These are phyloP conservation scores for Fusarium sp. DNA, from an alignment of 2,329 filamentous ascomycete genomes.

Conservation along the genomic window DNA sequence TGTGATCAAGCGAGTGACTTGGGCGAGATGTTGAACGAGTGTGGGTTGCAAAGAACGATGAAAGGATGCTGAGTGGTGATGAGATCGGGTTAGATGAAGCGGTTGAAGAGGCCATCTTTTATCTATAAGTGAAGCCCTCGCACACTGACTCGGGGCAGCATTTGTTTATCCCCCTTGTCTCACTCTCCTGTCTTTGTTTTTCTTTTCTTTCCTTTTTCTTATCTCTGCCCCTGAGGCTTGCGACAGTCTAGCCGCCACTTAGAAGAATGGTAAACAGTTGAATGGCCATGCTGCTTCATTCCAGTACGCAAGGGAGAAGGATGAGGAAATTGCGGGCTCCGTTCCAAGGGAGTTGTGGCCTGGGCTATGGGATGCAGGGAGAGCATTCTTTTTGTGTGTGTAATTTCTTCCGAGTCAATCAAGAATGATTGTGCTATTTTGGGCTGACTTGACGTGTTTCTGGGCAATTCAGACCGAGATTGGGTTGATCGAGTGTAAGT, in stretches of 20 bases:
- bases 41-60: constrained; percentile 28
- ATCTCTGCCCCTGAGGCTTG: constrained; percentile 18
- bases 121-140: constrained; percentile 30
- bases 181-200: constrained; percentile 6
- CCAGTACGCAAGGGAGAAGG: constrained; percentile 37
- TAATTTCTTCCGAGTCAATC: background rate
- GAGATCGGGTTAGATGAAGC: background rate
- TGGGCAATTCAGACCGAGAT: background rate
- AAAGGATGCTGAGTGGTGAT: constrained; percentile 26
- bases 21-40: constrained; percentile 41
- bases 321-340: constrained; percentile 31
- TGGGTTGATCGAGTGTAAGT: constrained; percentile 17
- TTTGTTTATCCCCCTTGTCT: constrained; percentile 21
- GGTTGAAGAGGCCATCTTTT: constrained; percentile 41
- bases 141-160: background rate
- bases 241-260: constrained; percentile 25
- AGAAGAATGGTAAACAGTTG: constrained; percentile 36
- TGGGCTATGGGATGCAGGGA: constrained; percentile 17
- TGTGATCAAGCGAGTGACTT: constrained; percentile 46
- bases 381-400: background rate
- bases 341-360: constrained; percentile 31
- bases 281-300: constrained; percentile 33
- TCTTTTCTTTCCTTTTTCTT: constrained; percentile 4
- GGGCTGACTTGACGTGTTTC: constrained; percentile 12
- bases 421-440: constrained; percentile 7